Conservation (phyloP, 306 rosid genomes). For the Arachis hypogaea region DNA sequence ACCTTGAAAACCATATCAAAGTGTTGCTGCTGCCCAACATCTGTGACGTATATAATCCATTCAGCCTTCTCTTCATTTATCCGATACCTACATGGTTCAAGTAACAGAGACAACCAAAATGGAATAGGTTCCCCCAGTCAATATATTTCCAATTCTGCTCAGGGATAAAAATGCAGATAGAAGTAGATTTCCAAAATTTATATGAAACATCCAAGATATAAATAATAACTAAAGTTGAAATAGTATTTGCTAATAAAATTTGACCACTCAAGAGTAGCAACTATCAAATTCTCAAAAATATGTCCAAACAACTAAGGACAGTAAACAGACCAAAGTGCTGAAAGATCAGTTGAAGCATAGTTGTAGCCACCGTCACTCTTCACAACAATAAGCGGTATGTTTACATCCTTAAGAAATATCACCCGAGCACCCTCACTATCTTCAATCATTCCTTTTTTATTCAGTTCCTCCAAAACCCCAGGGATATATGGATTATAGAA, state of each 20-base stretch:
- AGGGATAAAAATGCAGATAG: conserved; percentile 27
- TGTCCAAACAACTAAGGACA: conserved; percentile 8
- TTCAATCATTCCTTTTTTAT: conserved; percentile 65
- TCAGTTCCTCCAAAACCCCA: conserved; percentile 68
- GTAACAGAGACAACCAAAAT: conserved; percentile 36
- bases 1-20: conserved; percentile 94
- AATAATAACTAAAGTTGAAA: not conserved
- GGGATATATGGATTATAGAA: conserved; percentile 88
- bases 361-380: conserved; percentile 98
- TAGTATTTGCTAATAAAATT: conserved; percentile 29
- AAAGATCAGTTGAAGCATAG: conserved; percentile 89
- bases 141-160: conserved; percentile 16
- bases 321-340: conserved; percentile 77
- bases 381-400: conserved; percentile 88
- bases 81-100: conserved; percentile 71
- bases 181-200: conserved; percentile 23
- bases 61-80: conserved; percentile 87
- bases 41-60: conserved; percentile 93
- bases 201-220: conserved; percentile 16
- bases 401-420: conserved; percentile 69
- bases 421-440: conserved; percentile 94
- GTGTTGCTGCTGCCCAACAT: conserved; percentile 97
- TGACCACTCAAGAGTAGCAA: conserved; percentile 14
- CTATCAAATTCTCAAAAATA: conserved; percentile 2
- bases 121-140: not conserved